Conservation (phyloP, 2,329 filamentous ascomycete genomes). For the Cordyceps javanica region DNA sequence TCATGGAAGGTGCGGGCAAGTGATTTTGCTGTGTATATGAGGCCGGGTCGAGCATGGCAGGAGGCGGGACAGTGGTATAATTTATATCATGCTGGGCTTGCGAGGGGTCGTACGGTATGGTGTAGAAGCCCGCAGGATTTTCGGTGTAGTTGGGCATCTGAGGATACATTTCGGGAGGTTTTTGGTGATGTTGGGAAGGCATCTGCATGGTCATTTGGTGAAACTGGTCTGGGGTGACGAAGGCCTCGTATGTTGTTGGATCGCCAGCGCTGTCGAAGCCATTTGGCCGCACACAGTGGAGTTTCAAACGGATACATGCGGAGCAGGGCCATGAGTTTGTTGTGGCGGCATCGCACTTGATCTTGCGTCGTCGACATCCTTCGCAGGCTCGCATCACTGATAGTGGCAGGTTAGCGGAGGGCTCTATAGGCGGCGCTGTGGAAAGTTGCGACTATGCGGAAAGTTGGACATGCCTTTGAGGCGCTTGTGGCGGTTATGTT, state of each 20-base stretch:
- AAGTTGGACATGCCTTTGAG: constrained; percentile 76
- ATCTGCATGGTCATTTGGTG: constrained; percentile 49
- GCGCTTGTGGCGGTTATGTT: constrained; percentile 96
- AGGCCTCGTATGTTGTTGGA: constrained; percentile 26
- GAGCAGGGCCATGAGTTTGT: constrained; percentile 98
- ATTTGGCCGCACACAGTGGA: constrained; percentile 87
- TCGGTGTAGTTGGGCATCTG: constrained; percentile 44
- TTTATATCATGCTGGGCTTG: constrained; percentile 42
- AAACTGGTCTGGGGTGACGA: constrained; percentile 28
- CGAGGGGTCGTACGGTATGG: constrained; percentile 41
- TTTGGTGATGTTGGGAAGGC: constrained; percentile 34
- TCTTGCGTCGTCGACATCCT: constrained; percentile 89
- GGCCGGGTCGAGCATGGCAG: constrained; percentile 44
- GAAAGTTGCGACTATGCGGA: too few relatives aligned
- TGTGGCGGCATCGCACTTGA: constrained; percentile 95
- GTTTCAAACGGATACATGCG: constrained; percentile 83
- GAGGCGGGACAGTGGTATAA: constrained; percentile 46
- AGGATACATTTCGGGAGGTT: constrained; percentile 39
- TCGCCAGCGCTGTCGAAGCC: constrained; percentile 52
- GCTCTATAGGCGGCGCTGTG: too few relatives aligned
- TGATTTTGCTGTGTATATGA: constrained; percentile 41
- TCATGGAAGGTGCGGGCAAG: constrained; percentile 47
- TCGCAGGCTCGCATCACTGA: constrained; percentile 95
- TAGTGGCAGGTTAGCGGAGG: background rate
- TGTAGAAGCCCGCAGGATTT: constrained; percentile 38